These are phyloP conservation scores for Silene uniflora DNA, from an alignment of 148 eudicot species.

Conservation along the genomic window DNA sequence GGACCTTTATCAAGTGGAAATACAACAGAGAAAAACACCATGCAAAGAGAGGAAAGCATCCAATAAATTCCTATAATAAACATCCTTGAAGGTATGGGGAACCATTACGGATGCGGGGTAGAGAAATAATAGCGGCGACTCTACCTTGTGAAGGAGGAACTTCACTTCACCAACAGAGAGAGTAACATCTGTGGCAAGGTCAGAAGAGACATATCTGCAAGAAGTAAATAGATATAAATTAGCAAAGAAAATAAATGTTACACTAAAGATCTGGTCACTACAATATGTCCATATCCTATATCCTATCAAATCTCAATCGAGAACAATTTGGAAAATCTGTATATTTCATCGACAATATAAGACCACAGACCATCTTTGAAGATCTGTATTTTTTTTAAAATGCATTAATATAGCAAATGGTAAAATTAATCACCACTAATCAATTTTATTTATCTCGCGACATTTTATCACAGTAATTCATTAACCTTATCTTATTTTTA, in stretches of 20 bases:
- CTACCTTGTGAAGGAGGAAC: conserved; percentile 74
- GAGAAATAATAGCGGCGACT: not conserved
- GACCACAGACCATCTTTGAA: too few species aligned
- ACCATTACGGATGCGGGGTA: too few species aligned
- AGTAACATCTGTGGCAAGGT: conserved; percentile 61
- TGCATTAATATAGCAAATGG: too few species aligned
- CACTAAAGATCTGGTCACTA: not conserved
- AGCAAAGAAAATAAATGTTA: not conserved
- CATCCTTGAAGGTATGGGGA: too few species aligned
- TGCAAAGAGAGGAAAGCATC: too few species aligned
- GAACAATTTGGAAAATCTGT: not conserved
- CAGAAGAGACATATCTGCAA: conserved; percentile 64
- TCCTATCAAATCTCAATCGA: not conserved
- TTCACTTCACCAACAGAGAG: conserved; percentile 51
- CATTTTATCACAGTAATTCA: not conserved
- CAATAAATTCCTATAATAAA: too few species aligned
- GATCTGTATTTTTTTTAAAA: too few species aligned
- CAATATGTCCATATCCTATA: not conserved
- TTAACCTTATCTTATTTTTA: too few species aligned
- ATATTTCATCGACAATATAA: too few species aligned
- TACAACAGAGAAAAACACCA: not conserved
- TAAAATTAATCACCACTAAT: too few species aligned
- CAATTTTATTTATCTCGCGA: not conserved
- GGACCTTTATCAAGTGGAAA: not conserved
- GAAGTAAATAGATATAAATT: conserved; percentile 1